Base-by-base conservation (phyloP, 768 basidiomycete species). In the Gymnopilus junonius region DNA sequence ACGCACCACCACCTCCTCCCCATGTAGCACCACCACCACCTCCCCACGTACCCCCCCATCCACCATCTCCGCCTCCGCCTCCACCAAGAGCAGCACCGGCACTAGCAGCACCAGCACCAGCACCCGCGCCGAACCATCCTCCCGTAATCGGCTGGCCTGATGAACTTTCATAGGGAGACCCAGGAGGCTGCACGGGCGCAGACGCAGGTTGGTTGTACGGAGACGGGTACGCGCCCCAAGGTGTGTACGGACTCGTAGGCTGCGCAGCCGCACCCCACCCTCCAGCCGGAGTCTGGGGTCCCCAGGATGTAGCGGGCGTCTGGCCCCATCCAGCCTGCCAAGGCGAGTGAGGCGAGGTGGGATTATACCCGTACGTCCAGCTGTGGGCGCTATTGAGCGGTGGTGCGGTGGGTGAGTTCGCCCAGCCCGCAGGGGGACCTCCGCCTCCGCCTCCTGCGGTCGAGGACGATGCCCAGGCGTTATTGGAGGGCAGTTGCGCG, bases 111-210 rank as follows among this genome's bases (percentile, higher is more conserved):
- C 53, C 53, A 14, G 61, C 65, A 20, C 66, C 65, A 21, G 58
- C 66, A 8, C 56, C 59, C 25, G 60, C 35, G 4, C 63, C 50
- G 43, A 63, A 61, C 70, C 67, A 61, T n/a, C 65, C 69, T 0
- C 68, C 69, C 7, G 69, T 62, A 5, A 74, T 57, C 8, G 73
- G 71, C 35, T 74, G 75, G 3, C 64, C 72, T 4, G 67, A 42
- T 10, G 53, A 10, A 2, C 37, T 63, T 10, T 66, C 63, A 39
- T 55, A 68, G 6, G 65, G 65, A 8, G 69, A 67, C 11, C 70
- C 68, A 11, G 62, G 64, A 64, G 59, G 51, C 53, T 20, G 50
- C 23, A 1, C 58, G 21, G 21, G 61, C 11, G 40, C 40, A n/a
- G 40, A 42, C 35, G 3, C 54, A 54, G 4, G 66, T n/a, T n/a